Evolutionary conservation across 345 rosid genomes (phyloP), one percentile per base, ranked within the genome.

Genomic region (Bruguiera parviflora): DNA sequence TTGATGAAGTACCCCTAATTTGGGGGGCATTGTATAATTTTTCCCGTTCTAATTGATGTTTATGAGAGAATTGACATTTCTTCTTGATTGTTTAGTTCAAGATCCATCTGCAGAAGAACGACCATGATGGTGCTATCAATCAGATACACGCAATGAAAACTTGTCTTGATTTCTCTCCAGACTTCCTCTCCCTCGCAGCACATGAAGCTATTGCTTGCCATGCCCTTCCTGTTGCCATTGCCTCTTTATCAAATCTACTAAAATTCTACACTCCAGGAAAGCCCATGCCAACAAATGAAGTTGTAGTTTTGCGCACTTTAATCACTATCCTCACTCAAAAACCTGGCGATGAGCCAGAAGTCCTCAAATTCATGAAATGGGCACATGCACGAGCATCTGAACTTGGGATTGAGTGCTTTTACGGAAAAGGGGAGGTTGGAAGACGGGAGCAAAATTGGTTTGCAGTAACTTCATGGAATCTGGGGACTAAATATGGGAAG

Each of bases 201-300:
- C 99, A 95, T 80, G 99, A 95, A 85, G 98, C 99, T 77, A 77
- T 95, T 60, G 96, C 99, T 80, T 95, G 87, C 63, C 87, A 67
- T 61, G 89, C 89, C 61, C 88, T 86, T 80, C 77, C 84, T 18
- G 88, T 90, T 71, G 99, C 98, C 21, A 84, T 81, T 69, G 88
- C 96, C 55, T 79, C 87, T 78, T 83, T 95, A 58, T 90, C 96
- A 74, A 87, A 72, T 81, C 82, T 88, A 63, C 82, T 90, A 69
- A 86, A 82, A 65, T 88, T 87, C 77, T 88, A 78, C 31, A 63
- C 81, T 71, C 71, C 80, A 49, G 93, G 96, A 63, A 88, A 83
- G 67, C 29, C 84, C 61, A 87, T 89, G 89, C 86, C 91, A 46
- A 76, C 83, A 65, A 59, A 87, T 63, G 98, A 92, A 82, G 92